Evolutionary conservation across 1,284 basidiomycete genomes (phyloP).

Genomic region (Tilletia horrida): DNA sequence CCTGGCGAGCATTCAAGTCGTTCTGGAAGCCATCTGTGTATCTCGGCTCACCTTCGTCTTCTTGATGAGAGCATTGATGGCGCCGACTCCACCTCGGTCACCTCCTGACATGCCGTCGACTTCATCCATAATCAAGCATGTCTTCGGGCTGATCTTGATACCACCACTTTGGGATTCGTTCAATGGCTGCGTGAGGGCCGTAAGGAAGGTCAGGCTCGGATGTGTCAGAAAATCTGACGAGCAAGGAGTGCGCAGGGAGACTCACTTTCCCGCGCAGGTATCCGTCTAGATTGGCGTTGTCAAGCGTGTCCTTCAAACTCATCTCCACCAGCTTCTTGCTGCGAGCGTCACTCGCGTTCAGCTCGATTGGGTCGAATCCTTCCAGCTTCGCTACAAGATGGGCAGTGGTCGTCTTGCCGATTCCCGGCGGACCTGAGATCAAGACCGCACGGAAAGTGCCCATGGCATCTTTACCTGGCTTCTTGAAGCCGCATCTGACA

Average conservation of each 20-base stretch:
- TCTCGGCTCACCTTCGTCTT: constrained; percentile 70
- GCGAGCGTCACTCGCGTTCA: constrained; percentile 91
- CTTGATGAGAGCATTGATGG: constrained; percentile 84
- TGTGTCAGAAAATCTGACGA: background rate
- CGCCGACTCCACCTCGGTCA: constrained; percentile 91
- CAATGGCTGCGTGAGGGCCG: background rate
- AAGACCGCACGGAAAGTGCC: constrained; percentile 81
- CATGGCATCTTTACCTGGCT: constrained; percentile 86
- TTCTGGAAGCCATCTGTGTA: background rate
- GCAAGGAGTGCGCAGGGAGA: background rate
- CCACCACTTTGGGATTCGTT: constrained; percentile 4
- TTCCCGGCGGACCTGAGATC: constrained; percentile 89
- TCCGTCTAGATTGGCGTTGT: constrained; percentile 75
- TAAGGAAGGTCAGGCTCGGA: background rate
- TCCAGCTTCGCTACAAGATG: constrained; percentile 83
- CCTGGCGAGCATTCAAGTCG: no score
- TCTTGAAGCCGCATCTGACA: constrained; percentile 65
- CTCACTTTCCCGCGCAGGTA: constrained; percentile 58
- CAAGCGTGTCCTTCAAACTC: constrained; percentile 48
- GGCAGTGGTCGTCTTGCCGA: constrained; percentile 95
- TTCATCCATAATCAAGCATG: constrained; percentile 97
- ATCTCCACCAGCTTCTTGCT: constrained; percentile 96
- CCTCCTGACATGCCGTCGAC: constrained; percentile 99
- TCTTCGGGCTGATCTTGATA: constrained; percentile 68
- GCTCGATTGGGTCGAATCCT: constrained; percentile 86